Base-by-base conservation (phyloP, 176 grass and related monocot species). In the Eragrostis nindensis region DNA sequence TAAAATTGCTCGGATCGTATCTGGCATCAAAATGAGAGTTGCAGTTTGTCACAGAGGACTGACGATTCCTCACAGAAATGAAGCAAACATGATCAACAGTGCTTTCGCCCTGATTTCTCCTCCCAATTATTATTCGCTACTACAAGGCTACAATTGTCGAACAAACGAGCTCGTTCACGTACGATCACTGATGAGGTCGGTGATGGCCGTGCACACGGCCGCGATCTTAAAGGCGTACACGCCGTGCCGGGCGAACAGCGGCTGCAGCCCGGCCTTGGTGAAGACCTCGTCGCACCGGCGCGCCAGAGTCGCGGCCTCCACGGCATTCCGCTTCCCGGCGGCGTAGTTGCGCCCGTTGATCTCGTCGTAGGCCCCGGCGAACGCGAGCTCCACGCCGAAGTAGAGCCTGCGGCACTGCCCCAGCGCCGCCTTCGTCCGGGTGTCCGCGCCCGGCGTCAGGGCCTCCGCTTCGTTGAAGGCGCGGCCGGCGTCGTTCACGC, bases 211-310 rank as follows among this genome's bases (percentile, higher is more conserved):
- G 7, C 82, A 85, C 16, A 89, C 2, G 49, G 11, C 15, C 0
- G 77, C 87, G 0, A 89, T 85, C 72, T 66, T 5, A 27, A 47
- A 21, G 46, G 83, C 11, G 72, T 89, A 81, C 0, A 29, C 21
- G 72, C 78, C 55, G 77, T 19, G 62, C n/a, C 47, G 26, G 29
- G 66, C 61, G 29, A 89, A 8, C 57, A 66, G 77, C 77, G 82
- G n/a, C n/a, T n/a, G 56, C 44, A 24, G 22, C 72, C 68, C 79
- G 55, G 71, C 87, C 77, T 71, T 26, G 11, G 57, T 78, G 72
- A 89, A 76, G 40, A 57, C 77, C 40, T 39, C 72, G 56, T 82
- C 78, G 78, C 87, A 89, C 65, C 18, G 77, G 55, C 25, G 83
- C 82, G 83, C 78, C 12, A 89, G n/a, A 0, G 82, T 49, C 10